phyloP scores from a whole-genome alignment of 495 filamentous ascomycete genomes.

The Annulohypoxylon maeteangense region DNA sequence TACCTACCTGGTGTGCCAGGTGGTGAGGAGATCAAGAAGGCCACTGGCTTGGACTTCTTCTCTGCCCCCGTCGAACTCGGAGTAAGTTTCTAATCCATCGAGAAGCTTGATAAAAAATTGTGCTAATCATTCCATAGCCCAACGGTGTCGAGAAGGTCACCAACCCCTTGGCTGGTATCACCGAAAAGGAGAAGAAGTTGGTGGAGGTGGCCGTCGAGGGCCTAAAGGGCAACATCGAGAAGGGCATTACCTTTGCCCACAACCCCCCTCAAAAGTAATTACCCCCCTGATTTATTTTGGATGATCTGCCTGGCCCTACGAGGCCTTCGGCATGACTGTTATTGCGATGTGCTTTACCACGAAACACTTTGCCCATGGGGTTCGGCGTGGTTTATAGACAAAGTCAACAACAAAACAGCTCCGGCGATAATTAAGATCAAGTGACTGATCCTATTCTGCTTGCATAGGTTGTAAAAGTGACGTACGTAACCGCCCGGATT shows the following conservation, averaged over 20 bases:
- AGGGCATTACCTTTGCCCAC: slow-evolving; percentile 89
- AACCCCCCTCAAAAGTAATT: slow-evolving; percentile 75
- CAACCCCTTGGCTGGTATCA: slow-evolving; percentile 78
- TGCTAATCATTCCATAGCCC: slow-evolving; percentile 61
- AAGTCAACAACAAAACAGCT: slow-evolving; percentile 45
- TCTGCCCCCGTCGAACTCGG: slow-evolving; percentile 94
- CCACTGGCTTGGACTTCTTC: slow-evolving; percentile 90
- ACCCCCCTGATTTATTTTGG: slow-evolving; percentile 38
- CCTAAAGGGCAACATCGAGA: slow-evolving; percentile 90
- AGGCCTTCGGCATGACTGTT: slow-evolving; percentile 19
- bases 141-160: slow-evolving; percentile 83
- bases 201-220: slow-evolving; percentile 77
- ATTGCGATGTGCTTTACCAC: slow-evolving; percentile 35
- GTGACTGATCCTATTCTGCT: slow-evolving; percentile 50
- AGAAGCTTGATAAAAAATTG: slow-evolving; percentile 46
- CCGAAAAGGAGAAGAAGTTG: slow-evolving; percentile 85
- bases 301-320: slow-evolving; percentile 35
- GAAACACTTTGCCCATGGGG: slow-evolving; percentile 27
- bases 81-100: slow-evolving; percentile 67
- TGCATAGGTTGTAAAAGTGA: slow-evolving; percentile 51
- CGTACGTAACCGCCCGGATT: slow-evolving; percentile 22
- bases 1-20: slow-evolving; percentile 91
- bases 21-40: slow-evolving; percentile 83
- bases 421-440: slow-evolving; percentile 41
- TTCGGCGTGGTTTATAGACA: slow-evolving; percentile 49